Evolutionary conservation across 805 yeast genomes (phyloP).

Genomic region (Barnettozyma wickerhamii): DNA sequence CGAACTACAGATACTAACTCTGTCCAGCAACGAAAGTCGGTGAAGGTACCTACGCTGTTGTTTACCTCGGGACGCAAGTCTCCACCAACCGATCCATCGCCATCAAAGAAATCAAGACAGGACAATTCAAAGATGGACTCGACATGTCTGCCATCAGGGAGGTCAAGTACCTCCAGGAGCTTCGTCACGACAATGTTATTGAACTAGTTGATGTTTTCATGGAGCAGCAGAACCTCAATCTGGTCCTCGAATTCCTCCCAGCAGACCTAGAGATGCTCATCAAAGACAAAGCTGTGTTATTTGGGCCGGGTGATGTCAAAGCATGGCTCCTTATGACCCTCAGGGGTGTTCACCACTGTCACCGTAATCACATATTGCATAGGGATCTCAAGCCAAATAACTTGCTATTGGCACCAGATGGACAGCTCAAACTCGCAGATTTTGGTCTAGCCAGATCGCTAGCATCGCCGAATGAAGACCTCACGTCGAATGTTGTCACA

Average conservation of each 20-base stretch:
- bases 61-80: slow-evolving; percentile 71
- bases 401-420: slow-evolving; percentile 78
- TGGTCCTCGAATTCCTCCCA: slow-evolving; percentile 91
- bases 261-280: slow-evolving; percentile 88
- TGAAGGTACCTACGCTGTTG: slow-evolving; percentile 99
- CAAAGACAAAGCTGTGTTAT: slow-evolving; percentile 70
- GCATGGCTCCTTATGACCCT: slow-evolving; percentile 93
- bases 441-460: slow-evolving; percentile 90
- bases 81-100: slow-evolving; percentile 65
- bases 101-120: slow-evolving; percentile 91
- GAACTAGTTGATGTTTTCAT: slow-evolving; percentile 87
- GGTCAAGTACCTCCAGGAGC: slow-evolving; percentile 81
- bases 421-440: slow-evolving; percentile 92
- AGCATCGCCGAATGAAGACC: slow-evolving; percentile 68
- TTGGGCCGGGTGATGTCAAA: slow-evolving; percentile 83
- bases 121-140: slow-evolving; percentile 90
- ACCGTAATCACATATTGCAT: slow-evolving; percentile 83
- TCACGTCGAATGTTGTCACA: slow-evolving; percentile 94
- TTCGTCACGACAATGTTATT: slow-evolving; percentile 75
- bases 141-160: slow-evolving; percentile 98
- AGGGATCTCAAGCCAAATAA: slow-evolving; percentile 94
- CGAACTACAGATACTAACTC: not conserved
- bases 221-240: slow-evolving; percentile 56
- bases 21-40: slow-evolving; percentile 80
- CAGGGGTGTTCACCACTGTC: slow-evolving; percentile 94